phyloP scores from a whole-genome alignment of 192 early-diverging fungal species.

The Podila verticillata region DNA sequence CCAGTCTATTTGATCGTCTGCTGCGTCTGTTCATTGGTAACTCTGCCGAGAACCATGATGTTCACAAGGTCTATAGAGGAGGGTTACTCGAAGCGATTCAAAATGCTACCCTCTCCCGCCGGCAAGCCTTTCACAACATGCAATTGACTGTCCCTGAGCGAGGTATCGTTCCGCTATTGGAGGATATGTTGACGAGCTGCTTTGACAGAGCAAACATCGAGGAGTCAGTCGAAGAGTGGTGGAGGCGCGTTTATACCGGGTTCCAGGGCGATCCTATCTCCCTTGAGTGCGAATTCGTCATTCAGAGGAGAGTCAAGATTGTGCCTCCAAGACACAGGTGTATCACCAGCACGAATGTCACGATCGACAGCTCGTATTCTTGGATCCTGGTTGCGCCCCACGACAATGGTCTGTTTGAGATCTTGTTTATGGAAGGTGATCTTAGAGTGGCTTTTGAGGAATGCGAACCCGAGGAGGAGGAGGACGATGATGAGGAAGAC shows the following conservation, averaged over 20 bases:
- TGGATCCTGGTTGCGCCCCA: conserved; percentile 20
- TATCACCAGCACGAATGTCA: conserved; percentile 6
- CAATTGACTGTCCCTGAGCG: not conserved
- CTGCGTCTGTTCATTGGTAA: conserved; percentile 15
- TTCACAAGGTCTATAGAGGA: conserved; percentile 15
- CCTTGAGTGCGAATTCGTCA: conserved; percentile 14
- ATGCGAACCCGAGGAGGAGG: not conserved
- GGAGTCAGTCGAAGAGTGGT: conserved; percentile 15
- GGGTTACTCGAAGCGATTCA: conserved; percentile 11
- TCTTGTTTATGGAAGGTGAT: conserved; percentile 3
- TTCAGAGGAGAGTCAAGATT: conserved; percentile 1
- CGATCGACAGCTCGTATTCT: not conserved
- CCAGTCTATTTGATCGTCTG: not conserved
- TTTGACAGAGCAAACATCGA: conserved; percentile 10
- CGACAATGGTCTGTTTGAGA: conserved; percentile 3
- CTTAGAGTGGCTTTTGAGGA: conserved; percentile 6
- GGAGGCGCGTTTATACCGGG: conserved; percentile 1
- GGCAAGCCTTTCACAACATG: conserved; percentile 7
- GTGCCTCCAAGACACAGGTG: not conserved
- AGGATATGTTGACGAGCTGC: conserved; percentile 17
- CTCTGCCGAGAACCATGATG: conserved; percentile 17
- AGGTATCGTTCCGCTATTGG: not conserved
- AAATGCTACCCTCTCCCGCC: not conserved
- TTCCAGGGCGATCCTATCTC: conserved; percentile 9
- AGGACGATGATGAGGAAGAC: conserved; percentile 8